Evolutionary conservation across 1,284 basidiomycete genomes (phyloP), one percentile per base, ranked within the genome.

Genomic region (Entoloma clypeatum): DNA sequence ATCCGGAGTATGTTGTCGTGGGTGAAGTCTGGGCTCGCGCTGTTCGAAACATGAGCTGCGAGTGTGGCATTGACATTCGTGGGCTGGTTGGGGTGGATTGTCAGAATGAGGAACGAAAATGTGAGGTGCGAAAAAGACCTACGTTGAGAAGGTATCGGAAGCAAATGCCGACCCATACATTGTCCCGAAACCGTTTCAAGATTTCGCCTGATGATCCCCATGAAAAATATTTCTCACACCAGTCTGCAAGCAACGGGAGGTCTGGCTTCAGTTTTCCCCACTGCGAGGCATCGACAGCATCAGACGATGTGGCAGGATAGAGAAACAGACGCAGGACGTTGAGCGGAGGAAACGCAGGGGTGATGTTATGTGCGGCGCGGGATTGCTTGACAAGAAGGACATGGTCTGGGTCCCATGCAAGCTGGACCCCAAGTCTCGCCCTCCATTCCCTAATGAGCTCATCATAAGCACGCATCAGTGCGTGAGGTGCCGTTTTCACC

Each of bases 171-270:
- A 11, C 3, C 35, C 35, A 36, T 16, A 36, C 6, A 14, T 26
- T 36, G 17, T 9, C 18, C 14, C 24, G 13, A 18, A 36, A 36
- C n/a, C 35, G 14, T 4, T 26, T 16, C 24, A 36, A 16, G 19
- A 36, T 26, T 3, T 5, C 2, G 3, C 24, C 35, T 4, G n/a
- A 13, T 2, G 35, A 16, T 2, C 24, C 35, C 35, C 35, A 36
- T 3, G 35, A 36, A n/a, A 36, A 36, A 18, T 36, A 36, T 18
- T 36, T 36, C 35, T 36, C 35, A 16, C 35, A 36, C 35, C 35
- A 36, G 25, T 26, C 35, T 5, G 24, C 35, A 9, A 36, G 35
- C 17, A 25, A n/a, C 3, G 35, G 2, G 13, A 36, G 35, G 25
- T 36, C 35, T 16, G 35, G 24, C 17, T 13, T 13, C 25, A 13